Conservation (phyloP, 2,329 filamentous ascomycete species). For the Waltergamsia citrina region DNA sequence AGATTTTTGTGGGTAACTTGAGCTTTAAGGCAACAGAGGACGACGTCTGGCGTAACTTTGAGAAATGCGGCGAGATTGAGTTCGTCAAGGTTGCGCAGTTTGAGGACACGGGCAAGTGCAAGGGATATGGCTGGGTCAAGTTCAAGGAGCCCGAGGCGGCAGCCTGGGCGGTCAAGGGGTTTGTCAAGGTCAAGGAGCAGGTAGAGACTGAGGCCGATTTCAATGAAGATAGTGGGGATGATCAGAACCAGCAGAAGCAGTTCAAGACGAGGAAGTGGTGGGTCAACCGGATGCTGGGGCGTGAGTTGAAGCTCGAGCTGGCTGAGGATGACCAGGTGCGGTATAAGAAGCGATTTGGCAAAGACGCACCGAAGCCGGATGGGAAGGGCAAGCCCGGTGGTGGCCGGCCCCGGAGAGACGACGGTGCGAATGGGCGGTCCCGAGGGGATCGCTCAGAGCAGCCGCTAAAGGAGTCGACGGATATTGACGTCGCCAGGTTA, state of each 20-base stretch:
- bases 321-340: constrained; percentile 82
- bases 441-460: constrained; percentile 17
- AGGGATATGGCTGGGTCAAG: constrained; percentile 92
- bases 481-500: constrained; percentile 49
- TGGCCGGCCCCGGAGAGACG: constrained; percentile 1
- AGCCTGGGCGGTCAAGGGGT: constrained; percentile 63
- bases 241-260: constrained; percentile 28
- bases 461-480: constrained; percentile 31
- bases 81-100: constrained; percentile 89
- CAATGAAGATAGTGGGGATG: constrained; percentile 35
- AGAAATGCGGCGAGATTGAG: constrained; percentile 72
- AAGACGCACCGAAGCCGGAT: constrained; percentile 44
- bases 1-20: constrained; percentile 88
- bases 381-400: constrained; percentile 9
- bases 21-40: constrained; percentile 76
- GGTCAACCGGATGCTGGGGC: constrained; percentile 74
- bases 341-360: constrained; percentile 91
- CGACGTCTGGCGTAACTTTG: constrained; percentile 70
- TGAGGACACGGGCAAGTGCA: constrained; percentile 94
- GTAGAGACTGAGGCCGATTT: constrained; percentile 55
- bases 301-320: constrained; percentile 79
- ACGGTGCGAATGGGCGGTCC: constrained; percentile 8
- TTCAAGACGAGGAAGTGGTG: constrained; percentile 64
- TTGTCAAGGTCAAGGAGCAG: constrained; percentile 59
- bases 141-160: constrained; percentile 74